Conservation (phyloP, 495 filamentous ascomycete species). For the Penicillium subrubescens region DNA sequence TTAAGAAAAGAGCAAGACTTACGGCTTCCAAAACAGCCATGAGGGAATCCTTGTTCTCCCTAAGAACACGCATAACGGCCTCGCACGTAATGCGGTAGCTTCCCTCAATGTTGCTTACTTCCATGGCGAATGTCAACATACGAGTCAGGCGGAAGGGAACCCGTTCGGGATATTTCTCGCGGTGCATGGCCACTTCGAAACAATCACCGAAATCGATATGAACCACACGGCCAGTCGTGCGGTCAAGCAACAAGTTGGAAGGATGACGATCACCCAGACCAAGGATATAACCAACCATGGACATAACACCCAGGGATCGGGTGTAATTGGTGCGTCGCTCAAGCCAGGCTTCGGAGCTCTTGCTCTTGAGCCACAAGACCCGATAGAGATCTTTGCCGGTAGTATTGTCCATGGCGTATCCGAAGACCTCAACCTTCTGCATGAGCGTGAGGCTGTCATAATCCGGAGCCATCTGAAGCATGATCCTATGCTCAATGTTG, state of each 20-base stretch:
- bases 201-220: constrained; percentile 99
- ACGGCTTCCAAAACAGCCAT: constrained; percentile 98
- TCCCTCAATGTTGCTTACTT: constrained; percentile 98
- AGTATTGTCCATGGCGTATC: constrained; percentile 97
- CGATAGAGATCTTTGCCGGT: constrained; percentile 98
- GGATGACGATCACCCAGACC: constrained; percentile 95
- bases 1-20: constrained; percentile 50
- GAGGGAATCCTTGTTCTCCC: constrained; percentile 95
- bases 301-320: constrained; percentile 96
- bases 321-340: constrained; percentile 97
- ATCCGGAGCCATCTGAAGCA: constrained; percentile 99
- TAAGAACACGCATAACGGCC: constrained; percentile 94
- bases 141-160: constrained; percentile 96
- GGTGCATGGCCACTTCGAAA: constrained; percentile 99
- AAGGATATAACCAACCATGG: constrained; percentile 99
- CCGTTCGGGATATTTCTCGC: constrained; percentile 97
- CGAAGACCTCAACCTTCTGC: constrained; percentile 99
- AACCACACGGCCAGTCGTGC: constrained; percentile 91
- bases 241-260: constrained; percentile 95
- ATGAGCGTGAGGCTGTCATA: constrained; percentile 98
- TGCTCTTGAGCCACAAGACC: constrained; percentile 97
- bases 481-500: constrained; percentile 98
- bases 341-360: constrained; percentile 96
- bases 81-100: constrained; percentile 97
- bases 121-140: constrained; percentile 99